Conservation (phyloP, 345 rosid genomes). For the Limnanthes douglasii region DNA sequence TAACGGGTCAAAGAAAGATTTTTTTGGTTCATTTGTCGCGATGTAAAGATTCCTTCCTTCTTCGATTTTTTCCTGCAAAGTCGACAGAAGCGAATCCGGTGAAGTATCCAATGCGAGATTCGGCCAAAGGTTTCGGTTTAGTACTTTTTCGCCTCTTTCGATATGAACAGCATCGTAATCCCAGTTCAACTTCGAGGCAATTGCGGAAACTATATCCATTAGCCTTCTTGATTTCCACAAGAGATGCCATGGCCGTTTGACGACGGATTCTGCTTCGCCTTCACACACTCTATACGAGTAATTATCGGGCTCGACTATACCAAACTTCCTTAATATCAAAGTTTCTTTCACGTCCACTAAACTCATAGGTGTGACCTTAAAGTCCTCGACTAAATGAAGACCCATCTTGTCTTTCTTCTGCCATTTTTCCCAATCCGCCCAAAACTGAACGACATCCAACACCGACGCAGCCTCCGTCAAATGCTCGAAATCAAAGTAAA, state of each 20-base stretch:
- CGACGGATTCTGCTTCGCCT: constrained; percentile 69
- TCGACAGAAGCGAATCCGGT: constrained; percentile 51
- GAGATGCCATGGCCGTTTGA: constrained; percentile 81
- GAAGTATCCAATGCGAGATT: constrained; percentile 70
- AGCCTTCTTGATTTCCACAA: constrained; percentile 86
- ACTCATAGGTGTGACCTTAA: constrained; percentile 58
- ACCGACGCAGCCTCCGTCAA: constrained; percentile 79
- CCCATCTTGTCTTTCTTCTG: constrained; percentile 33
- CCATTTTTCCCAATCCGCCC: constrained; percentile 78
- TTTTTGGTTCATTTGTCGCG: constrained; percentile 66
- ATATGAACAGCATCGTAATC: constrained; percentile 81
- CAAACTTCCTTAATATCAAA: constrained; percentile 87
- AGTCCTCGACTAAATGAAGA: constrained; percentile 59
- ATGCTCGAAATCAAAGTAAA: constrained; percentile 93
- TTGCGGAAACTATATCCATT: constrained; percentile 70
- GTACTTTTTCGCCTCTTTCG: constrained; percentile 78
- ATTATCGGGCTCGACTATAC: constrained; percentile 79
- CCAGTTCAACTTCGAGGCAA: constrained; percentile 73
- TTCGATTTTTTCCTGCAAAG: constrained; percentile 53
- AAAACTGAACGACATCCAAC: constrained; percentile 74
- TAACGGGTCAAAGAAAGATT: constrained; percentile 54
- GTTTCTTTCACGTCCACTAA: constrained; percentile 50
- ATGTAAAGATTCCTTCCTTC: constrained; percentile 71
- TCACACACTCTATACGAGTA: constrained; percentile 97
- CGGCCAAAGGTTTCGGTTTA: constrained; percentile 74